Conservation (phyloP, 805 yeast species). For the Starmerella floris region DNA sequence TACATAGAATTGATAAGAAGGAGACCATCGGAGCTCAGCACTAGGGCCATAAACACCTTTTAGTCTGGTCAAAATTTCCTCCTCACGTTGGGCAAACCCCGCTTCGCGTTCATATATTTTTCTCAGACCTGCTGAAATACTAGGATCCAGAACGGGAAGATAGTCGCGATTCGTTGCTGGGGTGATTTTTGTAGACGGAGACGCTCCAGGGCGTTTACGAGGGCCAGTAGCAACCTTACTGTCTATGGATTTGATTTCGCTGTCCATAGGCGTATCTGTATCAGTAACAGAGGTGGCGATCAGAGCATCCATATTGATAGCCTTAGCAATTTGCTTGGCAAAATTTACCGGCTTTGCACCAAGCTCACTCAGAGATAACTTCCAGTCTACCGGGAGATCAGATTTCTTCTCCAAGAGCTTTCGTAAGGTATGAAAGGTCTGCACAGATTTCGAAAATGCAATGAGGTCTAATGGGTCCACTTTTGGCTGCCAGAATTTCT, state of each 20-base stretch:
- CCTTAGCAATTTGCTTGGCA: constrained; percentile 32
- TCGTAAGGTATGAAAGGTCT: constrained; percentile 26
- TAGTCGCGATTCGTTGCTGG: constrained; percentile 11
- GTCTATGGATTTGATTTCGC: background rate
- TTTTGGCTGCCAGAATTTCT: constrained; percentile 29
- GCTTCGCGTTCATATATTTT: constrained; percentile 23
- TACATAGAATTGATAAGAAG: constrained; percentile 36
- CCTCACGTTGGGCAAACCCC: constrained; percentile 21
- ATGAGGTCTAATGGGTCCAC: constrained; percentile 35
- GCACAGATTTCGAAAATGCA: constrained; percentile 33
- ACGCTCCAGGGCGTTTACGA: background rate
- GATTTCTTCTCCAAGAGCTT: background rate
- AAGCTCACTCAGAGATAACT: background rate
- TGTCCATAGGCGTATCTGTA: background rate
- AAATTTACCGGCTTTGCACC: constrained; percentile 24
- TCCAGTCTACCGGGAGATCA: background rate
- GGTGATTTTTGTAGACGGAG: background rate
- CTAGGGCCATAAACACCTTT: constrained; percentile 12
- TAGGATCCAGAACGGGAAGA: constrained; percentile 17
- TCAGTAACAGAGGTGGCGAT: background rate
- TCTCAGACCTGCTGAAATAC: constrained; percentile 14
- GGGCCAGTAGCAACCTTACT: background rate
- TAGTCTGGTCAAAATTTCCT: constrained; percentile 18
- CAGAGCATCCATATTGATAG: constrained; percentile 32
- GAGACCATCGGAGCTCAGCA: constrained; percentile 32